phyloP scores from a whole-genome alignment of 2,329 filamentous ascomycete genomes.

The Fusarium sp. region DNA sequence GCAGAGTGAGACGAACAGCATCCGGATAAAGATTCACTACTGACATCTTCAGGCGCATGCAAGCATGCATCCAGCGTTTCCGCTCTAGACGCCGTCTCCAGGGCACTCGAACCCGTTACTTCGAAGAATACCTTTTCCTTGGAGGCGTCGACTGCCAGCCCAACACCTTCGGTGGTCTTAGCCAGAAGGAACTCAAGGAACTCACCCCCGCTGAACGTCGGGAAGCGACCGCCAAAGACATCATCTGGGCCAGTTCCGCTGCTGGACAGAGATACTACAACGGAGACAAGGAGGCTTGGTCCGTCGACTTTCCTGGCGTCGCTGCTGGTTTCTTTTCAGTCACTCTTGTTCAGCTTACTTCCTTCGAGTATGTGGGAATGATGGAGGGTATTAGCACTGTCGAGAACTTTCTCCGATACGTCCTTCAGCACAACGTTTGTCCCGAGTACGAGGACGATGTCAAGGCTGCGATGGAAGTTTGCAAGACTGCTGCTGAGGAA shows the following conservation, averaged over 20 bases:
- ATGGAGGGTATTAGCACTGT: conserved; percentile 73
- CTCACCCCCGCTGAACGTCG: conserved; percentile 72
- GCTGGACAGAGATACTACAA: conserved; percentile 61
- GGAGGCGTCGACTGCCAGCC: conserved; percentile 77
- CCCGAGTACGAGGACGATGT: conserved; percentile 80
- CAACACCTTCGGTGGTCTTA: conserved; percentile 70
- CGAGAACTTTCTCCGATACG: conserved; percentile 88
- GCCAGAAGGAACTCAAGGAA: conserved; percentile 62
- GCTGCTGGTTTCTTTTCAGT: conserved; percentile 81
- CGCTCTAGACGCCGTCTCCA: conserved; percentile 80
- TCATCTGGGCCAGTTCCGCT: conserved; percentile 61
- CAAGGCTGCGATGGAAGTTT: conserved; percentile 71
- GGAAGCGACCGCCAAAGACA: conserved; percentile 71
- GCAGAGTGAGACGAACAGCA: conserved; percentile 58
- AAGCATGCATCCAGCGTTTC: conserved; percentile 86
- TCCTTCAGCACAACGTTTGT: conserved; percentile 86
- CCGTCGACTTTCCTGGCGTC: conserved; percentile 83
- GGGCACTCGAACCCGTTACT: conserved; percentile 68
- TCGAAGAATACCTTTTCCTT: conserved; percentile 83
- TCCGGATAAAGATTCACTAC: not conserved
- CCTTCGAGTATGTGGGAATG: conserved; percentile 66
- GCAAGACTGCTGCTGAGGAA: conserved; percentile 74
- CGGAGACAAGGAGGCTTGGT: conserved; percentile 68
- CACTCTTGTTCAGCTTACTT: conserved; percentile 64
- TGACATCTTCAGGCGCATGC: conserved; percentile 72